Percentiles rank a stretch among this genome's conserved stretches.
Evolutionary conservation across 2,329 filamentous ascomycete genomes (phyloP).

Genomic region (Colletotrichum horii): DNA sequence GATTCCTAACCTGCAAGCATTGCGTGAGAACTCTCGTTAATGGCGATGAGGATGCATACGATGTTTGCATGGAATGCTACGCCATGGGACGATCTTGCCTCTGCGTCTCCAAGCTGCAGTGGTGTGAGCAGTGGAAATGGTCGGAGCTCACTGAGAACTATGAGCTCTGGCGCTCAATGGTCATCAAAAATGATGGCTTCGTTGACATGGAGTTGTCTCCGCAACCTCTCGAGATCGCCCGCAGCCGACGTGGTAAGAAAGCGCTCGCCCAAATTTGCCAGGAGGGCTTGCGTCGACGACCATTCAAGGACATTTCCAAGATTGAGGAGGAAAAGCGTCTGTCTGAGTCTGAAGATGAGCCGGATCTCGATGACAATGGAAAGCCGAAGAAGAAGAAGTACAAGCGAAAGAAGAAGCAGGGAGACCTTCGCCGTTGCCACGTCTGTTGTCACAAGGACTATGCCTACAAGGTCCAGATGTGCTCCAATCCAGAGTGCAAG

Average conservation of each 20-base stretch:
- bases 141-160: slow-evolving; percentile 77
- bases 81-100: slow-evolving; percentile 94
- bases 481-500: slow-evolving; percentile 71
- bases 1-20: slow-evolving; percentile 89
- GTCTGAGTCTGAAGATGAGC: slow-evolving; percentile 47
- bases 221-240: slow-evolving; percentile 72
- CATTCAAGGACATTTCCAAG: slow-evolving; percentile 82
- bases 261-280: slow-evolving; percentile 93
- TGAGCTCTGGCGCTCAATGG: slow-evolving; percentile 80
- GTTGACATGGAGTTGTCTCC: slow-evolving; percentile 71
- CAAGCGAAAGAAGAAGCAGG: slow-evolving; percentile 58
- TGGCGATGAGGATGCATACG: slow-evolving; percentile 84
- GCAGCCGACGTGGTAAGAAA: slow-evolving; percentile 72
- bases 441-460: slow-evolving; percentile 83
- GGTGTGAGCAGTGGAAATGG: slow-evolving; percentile 95
- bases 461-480: slow-evolving; percentile 84
- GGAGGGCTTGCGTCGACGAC: slow-evolving; percentile 79
- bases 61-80: slow-evolving; percentile 98
- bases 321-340: slow-evolving; percentile 53
- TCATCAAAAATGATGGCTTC: slow-evolving; percentile 75
- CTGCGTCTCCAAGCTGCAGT: slow-evolving; percentile 83
- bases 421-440: slow-evolving; percentile 71
- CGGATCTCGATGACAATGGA: slow-evolving; percentile 69
- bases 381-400: slow-evolving; percentile 67
- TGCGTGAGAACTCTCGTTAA: slow-evolving; percentile 73